Base-by-base conservation (phyloP, 306 rosid genomes). In the Pueraria montana region DNA sequence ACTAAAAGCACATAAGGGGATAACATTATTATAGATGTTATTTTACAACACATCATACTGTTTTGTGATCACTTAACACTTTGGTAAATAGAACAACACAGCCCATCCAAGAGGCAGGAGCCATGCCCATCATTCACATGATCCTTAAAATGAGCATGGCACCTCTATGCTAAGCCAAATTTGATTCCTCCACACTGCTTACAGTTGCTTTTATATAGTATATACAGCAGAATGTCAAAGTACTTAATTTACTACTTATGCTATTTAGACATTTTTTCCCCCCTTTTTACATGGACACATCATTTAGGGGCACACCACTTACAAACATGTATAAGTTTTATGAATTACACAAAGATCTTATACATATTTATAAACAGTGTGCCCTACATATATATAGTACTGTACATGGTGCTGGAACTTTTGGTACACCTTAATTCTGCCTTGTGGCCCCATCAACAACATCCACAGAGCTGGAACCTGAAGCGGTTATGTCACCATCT, bases 401-500 rank as follows among this genome's bases (percentile, higher is more conserved):
- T 76, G 67, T 48, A 58, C 62, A 77, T 49, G 43, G 5, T 83
- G 13, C 40, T 17, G 26, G 20, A 58, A 69, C 18, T 61, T 78
- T 36, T 62, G 27, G 11, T 45, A 6, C 45, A 8, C 17, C 13
- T 52, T 64, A 87, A 53, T 59, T 46, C 71, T 66, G 78, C 34
- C 85, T 81, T 70, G 72, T 42, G 49, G 63, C n/a, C 5, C 55
- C 71, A 45, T 64, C 27, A 50, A 80, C 20, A 52, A 80, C 20
- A 52, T 74, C 40, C 8, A 72, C 38, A 59, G 77, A 42, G 52
- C 59, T 69, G 8, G 84, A 70, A 82, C 75, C 53, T 63, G 90
- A 84, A 27, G 94, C 80, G 0, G 84, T 84, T 30, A 88, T 76
- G 61, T 91, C 85, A 2, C 90, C 91, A 49, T 89, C 88, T 3